Evolutionary conservation across 2,329 filamentous ascomycete genomes (phyloP), one percentile per base, ranked within the genome.

Genomic region (Cytospora mali): DNA sequence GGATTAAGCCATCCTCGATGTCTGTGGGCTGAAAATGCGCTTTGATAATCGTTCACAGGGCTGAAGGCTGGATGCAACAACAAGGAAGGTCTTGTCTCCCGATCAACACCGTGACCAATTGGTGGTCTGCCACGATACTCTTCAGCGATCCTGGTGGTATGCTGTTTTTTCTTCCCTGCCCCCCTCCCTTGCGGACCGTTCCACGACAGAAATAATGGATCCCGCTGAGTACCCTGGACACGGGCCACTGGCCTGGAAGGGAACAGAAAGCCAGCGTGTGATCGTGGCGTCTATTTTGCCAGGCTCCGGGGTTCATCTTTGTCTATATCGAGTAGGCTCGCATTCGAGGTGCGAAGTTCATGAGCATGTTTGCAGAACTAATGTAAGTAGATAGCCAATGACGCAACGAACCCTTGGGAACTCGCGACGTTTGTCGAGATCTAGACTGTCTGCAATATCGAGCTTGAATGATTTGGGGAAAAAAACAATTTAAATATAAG

Each of bases 21-120:
- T 62, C 54, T 62, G 62, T 58, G 62, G 46, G 62, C 62, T 62
- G 59, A 55, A 29, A 39, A 48, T 54, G 29, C 54, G 62, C 62
- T 57, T 49, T 55, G 49, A 58, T 64, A 33, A 51, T 54, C 35
- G 46, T 62, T 52, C 62, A 50, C 57, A 64, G 62, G 59, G 62
- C 62, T 59, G 51, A 56, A 21, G 51, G 23, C 51, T 50, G 58
- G 33, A 21, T 10, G 25, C 31, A 51, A 25, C 23, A 23, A 6
- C 51, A 29, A 42, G 21, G 46, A 52, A 21, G 46, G 31, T 49
- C 53, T 33, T 57, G 28, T 54, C 58, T 51, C 58, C 58, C 58
- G 50, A 54, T 21, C n/a, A 50, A 60, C 35, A 60, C 58, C 42
- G 53, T 60, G 58, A 52, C 50, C 58, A 54, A 42, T 31, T 54